These are phyloP conservation scores for Mycena galopus DNA, from an alignment of 768 basidiomycete genomes.

Conservation along the genomic window DNA sequence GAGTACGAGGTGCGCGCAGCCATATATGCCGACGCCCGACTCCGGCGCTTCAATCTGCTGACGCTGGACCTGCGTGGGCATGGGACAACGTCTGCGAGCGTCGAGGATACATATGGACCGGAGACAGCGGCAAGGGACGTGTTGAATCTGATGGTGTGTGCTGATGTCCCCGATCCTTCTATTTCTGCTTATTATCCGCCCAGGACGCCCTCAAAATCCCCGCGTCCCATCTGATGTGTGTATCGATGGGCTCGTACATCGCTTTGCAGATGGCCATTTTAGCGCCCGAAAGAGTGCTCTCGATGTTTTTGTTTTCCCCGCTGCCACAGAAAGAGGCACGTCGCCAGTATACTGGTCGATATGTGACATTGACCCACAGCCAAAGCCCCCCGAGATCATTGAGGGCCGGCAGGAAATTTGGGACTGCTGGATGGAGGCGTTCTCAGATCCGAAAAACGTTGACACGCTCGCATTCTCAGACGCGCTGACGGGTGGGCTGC, in stretches of 20 bases:
- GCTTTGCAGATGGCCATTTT: conserved; percentile 50
- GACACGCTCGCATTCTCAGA: conserved; percentile 44
- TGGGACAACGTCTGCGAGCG: conserved; percentile 47
- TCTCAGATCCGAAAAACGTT: conserved; percentile 36
- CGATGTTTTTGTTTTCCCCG: conserved; percentile 53
- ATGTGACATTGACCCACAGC: neutral
- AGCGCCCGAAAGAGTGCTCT: conserved; percentile 51
- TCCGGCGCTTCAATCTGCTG: conserved; percentile 54
- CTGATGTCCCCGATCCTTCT: too few relatives aligned
- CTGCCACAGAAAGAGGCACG: conserved; percentile 50
- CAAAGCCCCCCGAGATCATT: conserved; percentile 48
- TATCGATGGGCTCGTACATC: conserved; percentile 54
- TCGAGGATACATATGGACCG: conserved; percentile 43
- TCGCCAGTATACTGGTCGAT: neutral
- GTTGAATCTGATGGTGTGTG: conserved; percentile 51
- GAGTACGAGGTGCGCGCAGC: conserved; percentile 33
- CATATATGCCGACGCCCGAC: conserved; percentile 47
- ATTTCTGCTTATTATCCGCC: neutral
- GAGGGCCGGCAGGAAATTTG: conserved; percentile 53
- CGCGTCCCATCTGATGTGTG: conserved; percentile 52
- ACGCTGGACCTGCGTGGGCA: conserved; percentile 50
- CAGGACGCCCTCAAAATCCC: conserved; percentile 53
- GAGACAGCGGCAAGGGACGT: conserved; percentile 52
- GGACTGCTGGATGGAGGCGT: conserved; percentile 47
- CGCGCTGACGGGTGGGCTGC: conserved; percentile 46